Evolutionary conservation across 2,329 filamentous ascomycete genomes (phyloP).

Genomic region (Metarhizium robertsii): DNA sequence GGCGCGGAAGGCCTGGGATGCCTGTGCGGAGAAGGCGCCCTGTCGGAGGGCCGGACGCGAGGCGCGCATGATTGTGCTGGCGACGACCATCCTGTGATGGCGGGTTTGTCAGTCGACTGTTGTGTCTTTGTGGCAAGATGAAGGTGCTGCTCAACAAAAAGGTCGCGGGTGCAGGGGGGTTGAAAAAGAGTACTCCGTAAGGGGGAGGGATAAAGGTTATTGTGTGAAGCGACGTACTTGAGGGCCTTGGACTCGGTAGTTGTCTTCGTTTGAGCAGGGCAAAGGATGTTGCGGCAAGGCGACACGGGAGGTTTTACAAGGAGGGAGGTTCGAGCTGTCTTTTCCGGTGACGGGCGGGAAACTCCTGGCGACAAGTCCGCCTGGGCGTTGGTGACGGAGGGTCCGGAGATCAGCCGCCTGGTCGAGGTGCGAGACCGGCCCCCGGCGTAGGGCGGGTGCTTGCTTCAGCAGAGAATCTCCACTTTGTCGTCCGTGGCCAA

Average conservation of each 20-base stretch:
- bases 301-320: background rate
- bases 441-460: background rate
- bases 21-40: constrained; percentile 19
- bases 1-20: constrained; percentile 38
- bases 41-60: constrained; percentile 48
- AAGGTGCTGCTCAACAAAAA: no score
- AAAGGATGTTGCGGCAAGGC: background rate
- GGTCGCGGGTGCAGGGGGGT: no score
- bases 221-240: background rate
- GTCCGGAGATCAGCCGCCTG: constrained; percentile 6
- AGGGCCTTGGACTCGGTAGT: background rate
- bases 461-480: background rate
- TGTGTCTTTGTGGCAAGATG: background rate
- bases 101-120: background rate
- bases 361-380: background rate
- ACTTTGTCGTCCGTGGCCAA: background rate
- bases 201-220: no score
- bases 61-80: constrained; percentile 42
- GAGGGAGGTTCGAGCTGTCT: background rate
- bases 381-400: background rate
- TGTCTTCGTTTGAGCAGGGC: background rate
- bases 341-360: background rate
- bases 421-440: background rate
- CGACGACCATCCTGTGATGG: constrained; percentile 30
- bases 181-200: no score